Base-by-base conservation (phyloP, 2,329 filamentous ascomycete species). In the Chalara sp. region DNA sequence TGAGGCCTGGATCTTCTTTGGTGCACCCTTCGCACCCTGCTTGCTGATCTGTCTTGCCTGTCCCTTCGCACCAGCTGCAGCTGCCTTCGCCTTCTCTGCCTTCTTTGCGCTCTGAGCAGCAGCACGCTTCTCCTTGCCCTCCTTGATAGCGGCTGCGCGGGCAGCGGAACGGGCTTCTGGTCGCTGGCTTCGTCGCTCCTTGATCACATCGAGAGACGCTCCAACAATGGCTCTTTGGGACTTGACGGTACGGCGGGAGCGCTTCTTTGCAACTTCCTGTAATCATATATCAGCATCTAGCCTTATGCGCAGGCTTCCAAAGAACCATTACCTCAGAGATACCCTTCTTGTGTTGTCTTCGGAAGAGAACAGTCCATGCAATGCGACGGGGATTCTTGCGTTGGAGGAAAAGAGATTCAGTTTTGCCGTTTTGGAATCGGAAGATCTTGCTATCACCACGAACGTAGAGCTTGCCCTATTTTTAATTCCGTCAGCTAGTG, bases 371-470 rank as follows among this genome's bases (percentile, higher is more conserved):
- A 65, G 93, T 99, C 93, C 93, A 99, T 66, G 92, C 86, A 76
- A 99, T 97, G 74, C 92, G 90, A 76, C 93, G 92, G 74, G 93
- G 93, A 86, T 99, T 99, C 89, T 99, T 99, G 83, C 93, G 92
- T 84, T 99, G 93, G 67, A 97, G 89, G 86, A 99, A 99, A 65
- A 99, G 89, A 65, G 90, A 96, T 81, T 99, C 93, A 78, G 89
- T 92, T 82, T 99, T 99, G 81, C 93, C 90, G 79, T 95, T 96
- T 79, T 96, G 90, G 88, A 99, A 99, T 73, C 93, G 91, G 88
- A 99, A 99, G 83, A 97, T 85, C 84, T 97, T 99, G 90, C 88
- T 95, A 84, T 99, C 93, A 73, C 92, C 91, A 77, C 93, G 90
- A 83, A 99, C 81, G 81, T 92, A 99, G 80, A 99, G 87, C 83